Base-by-base conservation (phyloP, 1,284 basidiomycete species). In the Cryptococcus sp. region DNA sequence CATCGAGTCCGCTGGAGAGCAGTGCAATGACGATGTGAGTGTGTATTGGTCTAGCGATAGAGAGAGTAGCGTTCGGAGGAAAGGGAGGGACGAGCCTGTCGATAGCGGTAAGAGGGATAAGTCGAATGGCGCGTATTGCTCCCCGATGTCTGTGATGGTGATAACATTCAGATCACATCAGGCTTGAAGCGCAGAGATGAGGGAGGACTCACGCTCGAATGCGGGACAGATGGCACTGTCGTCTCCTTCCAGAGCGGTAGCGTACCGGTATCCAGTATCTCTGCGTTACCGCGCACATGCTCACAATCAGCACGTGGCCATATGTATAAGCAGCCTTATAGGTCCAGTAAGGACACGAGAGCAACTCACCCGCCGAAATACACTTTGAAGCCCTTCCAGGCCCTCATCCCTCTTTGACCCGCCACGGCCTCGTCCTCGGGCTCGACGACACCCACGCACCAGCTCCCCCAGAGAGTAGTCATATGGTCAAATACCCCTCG, bases 211-310 rank as follows among this genome's bases (percentile, higher is more conserved):
- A 76, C 74, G 65, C 40, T 67, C 45, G 57, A 79, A 79, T 5
- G 78, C 78, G 4, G 78, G 78, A 63, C 78, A 79, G 19, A 78
- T 66, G 15, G 69, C 68, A 38, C 63, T 62, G 20, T 68, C 64
- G 30, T 76, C 73, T 0, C 56, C 64, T 17, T 75, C 73, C 0
- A 64, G 64, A 0, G 76, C 76, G 19, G 73, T 73, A 3, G 78
- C 78, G 57, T 79, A 79, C 43, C 78, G 61, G 60, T 75, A 79
- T 1, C 78, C 78, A 17, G 78, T 79, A 63, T 79, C 78, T 48
- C 78, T 76, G 40, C 8, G 20, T 30, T 20, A 47, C 30, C 43
- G 13, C 30, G 13, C 30, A 35, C 2, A 35, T 8, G 2, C 30
- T 10, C 10, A 30, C 30, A 35, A 4, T 25, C 25, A 20, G 38